Base-by-base conservation (phyloP, 2,329 filamentous ascomycete species). In the Aspergillus thermomutatus region DNA sequence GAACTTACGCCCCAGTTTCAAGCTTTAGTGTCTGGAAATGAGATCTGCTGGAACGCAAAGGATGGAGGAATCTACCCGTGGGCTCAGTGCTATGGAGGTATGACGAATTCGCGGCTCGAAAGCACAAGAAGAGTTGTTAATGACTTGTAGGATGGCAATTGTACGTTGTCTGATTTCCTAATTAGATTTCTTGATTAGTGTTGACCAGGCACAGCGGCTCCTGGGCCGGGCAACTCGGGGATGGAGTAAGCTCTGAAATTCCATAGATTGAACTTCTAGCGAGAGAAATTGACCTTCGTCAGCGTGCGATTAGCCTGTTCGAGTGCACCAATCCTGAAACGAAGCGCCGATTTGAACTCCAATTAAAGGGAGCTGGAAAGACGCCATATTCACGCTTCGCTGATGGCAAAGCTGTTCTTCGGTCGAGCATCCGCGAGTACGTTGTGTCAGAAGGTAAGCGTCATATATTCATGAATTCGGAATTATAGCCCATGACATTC, bases 301-400 rank as follows among this genome's bases (percentile, higher is more conserved):
- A 79, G 40, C 84, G 94, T 54, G 94, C 92, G 28, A 97, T 99
- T 64, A 96, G 91, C 37, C 80, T 99, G 1, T 97, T 97, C 68
- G 94, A 99, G 74, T 85, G 87, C 25, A 93, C 86, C 4, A 95
- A 93, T 69, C 86, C 89, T 1, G 69, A 72, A 1, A 89, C 89
- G 0, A 83, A 83, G n/a, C 80, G 78, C 37, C 84, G 90, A 26
- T 97, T 96, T 71, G 94, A 99, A 74, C 72, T 97, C 46, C 94
- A 97, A 74, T 81, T 99, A 59, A 99, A 99, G 74, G 94, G 94
- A 25, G 94, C 94, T 17, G 94, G 94, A 4, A 79, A 88, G 67
- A 99, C 94, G 3, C 94, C 94, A 0, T 99, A 99, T 77, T 96
- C 91, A 41, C 88, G 94, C 3, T 99, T 99, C 65, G 94, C 94